Evolutionary conservation across 2,329 filamentous ascomycete species (phyloP), one percentile per base, ranked within the genome.

Genomic region (Exophiala viscosa): DNA sequence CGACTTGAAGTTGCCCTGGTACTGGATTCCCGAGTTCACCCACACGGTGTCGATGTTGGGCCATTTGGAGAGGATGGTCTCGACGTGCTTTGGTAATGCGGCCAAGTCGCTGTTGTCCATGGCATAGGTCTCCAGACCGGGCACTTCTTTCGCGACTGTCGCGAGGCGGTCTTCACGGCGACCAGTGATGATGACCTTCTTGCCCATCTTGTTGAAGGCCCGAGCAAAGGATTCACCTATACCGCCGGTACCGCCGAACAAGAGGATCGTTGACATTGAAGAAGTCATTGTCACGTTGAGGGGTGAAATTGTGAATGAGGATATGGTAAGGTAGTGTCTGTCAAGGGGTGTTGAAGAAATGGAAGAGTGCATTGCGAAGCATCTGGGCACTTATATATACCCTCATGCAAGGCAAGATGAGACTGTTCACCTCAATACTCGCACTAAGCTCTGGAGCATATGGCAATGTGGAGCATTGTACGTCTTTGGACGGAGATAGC

Each of bases 211-310:
- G 53, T 66, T 60, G 43, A 63, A 63, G 40, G 52, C 54, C 5
- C 61, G 60, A 20, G 62, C 60, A 23, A 66, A 61, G 15, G 54
- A 60, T 41, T 63, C 62, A 23, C 63, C 76, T 44, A 79, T 77
- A 28, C 76, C 76, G 13, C 70, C 73, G 11, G 74, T 78, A 35
- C 54, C 68, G 5, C 68, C 68, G 6, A 70, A 59, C 41, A 70
- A 61, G 28, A 69, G 64, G 43, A 56, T 56, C 11, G 40, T 56
- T 3, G 54, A 56, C 49, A 56, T 56, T n/a, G 54, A 52, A 15
- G 54, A 56, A 31, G 54, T 56, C 54, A 56, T 56, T 35, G 7
- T 52, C 18, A 15, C 38, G 23, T 11, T 31, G 32, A 36, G n/a
- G n/a, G 3, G 17, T 34, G 50, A 17, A 28, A 4, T 28, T 28